Percentiles rank a stretch among this genome's conserved stretches.
Conservation (phyloP, 2,329 filamentous ascomycete species). For the Aspergillus ochraceoroseus region DNA sequence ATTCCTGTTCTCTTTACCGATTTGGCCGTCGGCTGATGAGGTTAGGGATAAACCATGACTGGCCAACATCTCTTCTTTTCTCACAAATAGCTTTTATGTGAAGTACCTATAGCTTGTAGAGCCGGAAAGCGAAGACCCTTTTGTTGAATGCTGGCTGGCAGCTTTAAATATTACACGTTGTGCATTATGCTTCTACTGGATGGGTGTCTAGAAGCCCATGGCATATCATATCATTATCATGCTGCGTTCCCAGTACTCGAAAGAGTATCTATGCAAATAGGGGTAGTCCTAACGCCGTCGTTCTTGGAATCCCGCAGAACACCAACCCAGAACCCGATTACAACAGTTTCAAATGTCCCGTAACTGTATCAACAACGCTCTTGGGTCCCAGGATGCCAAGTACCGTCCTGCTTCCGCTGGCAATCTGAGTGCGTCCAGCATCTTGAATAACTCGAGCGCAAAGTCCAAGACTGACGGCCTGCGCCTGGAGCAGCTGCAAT, state of each 20-base stretch:
- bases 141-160: no score
- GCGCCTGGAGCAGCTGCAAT: slow-evolving; percentile 67
- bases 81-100: slow-evolving; percentile 3
- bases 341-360: slow-evolving; percentile 76
- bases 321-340: slow-evolving; percentile 41
- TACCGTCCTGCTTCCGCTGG: slow-evolving; percentile 85
- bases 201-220: no score
- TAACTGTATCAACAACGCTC: slow-evolving; percentile 80
- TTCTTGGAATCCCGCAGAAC: background rate
- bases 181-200: no score
- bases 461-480: slow-evolving; percentile 75
- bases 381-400: slow-evolving; percentile 78
- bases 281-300: background rate
- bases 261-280: slow-evolving; percentile 1
- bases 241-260: no score
- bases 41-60: slow-evolving; percentile 84
- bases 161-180: no score
- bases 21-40: slow-evolving; percentile 77
- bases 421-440: slow-evolving; percentile 96
- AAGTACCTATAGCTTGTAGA: slow-evolving; percentile 10
- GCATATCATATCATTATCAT: background rate
- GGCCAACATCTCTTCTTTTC: slow-evolving; percentile 55
- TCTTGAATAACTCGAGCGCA: slow-evolving; percentile 89
- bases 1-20: slow-evolving; percentile 87
- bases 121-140: background rate